Evolutionary conservation across 129 eudicot species (phyloP).

Genomic region (Chrysanthemum makinoi): DNA sequence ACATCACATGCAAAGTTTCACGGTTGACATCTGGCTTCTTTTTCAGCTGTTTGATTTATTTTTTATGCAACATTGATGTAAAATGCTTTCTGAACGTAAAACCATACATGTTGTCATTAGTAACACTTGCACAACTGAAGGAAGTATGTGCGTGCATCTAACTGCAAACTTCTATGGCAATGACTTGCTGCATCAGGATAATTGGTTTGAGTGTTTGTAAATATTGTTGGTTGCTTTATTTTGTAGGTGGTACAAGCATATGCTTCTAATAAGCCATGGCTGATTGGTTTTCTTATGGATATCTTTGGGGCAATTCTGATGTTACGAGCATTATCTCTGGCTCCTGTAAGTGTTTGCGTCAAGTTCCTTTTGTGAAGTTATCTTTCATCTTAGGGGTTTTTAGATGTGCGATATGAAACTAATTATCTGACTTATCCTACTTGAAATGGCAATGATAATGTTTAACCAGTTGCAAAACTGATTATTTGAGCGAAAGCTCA

Average conservation of each 20-base stretch:
- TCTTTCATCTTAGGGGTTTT: slow-evolving; percentile 1
- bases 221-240: slow-evolving; percentile 7
- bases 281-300: slow-evolving; percentile 84
- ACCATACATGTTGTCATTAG: neutral
- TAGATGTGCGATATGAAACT: neutral
- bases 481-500: neutral
- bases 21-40: slow-evolving; percentile 6
- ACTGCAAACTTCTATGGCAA: neutral
- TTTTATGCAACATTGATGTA: neutral
- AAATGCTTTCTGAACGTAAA: neutral
- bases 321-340: slow-evolving; percentile 94
- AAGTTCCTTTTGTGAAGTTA: slow-evolving; percentile 17
- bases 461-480: neutral
- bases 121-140: neutral
- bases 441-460: neutral
- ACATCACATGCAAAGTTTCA: neutral
- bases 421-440: neutral
- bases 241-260: slow-evolving; percentile 86
- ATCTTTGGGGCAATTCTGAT: slow-evolving; percentile 88
- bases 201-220: slow-evolving; percentile 2
- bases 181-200: neutral
- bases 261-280: slow-evolving; percentile 82
- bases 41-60: slow-evolving; percentile 5
- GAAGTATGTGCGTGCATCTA: neutral
- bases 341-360: slow-evolving; percentile 66